Evolutionary conservation across 1,284 basidiomycete species (phyloP).

Genomic region (Ustilago lituana): DNA sequence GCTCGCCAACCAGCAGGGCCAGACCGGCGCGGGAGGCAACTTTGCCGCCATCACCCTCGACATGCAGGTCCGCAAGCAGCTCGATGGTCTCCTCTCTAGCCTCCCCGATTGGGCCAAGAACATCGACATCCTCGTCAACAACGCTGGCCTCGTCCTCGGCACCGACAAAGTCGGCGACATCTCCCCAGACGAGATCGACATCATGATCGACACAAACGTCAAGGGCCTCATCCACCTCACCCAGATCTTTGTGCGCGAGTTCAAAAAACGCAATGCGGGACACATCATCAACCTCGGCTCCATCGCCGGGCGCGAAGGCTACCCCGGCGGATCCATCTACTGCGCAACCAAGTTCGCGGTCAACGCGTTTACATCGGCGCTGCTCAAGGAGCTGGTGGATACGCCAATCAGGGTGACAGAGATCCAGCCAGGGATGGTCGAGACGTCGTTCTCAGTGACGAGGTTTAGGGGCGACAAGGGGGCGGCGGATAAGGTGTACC

Average conservation of each 20-base stretch:
- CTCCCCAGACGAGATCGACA: slow-evolving; percentile 75
- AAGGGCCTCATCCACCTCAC: slow-evolving; percentile 85
- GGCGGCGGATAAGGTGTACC: slow-evolving; percentile 61
- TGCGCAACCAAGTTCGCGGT: slow-evolving; percentile 83
- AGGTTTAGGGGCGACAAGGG: slow-evolving; percentile 54
- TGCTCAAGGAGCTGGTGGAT: slow-evolving; percentile 85
- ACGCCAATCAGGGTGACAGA: slow-evolving; percentile 71
- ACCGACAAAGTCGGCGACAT: slow-evolving; percentile 84
- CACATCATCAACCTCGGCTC: slow-evolving; percentile 97
- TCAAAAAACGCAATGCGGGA: slow-evolving; percentile 85
- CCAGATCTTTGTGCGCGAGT: slow-evolving; percentile 76
- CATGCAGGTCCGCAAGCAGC: slow-evolving; percentile 47
- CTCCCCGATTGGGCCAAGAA: slow-evolving; percentile 62
- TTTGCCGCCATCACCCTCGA: slow-evolving; percentile 59
- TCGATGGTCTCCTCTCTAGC: slow-evolving; percentile 43
- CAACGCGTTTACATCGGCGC: slow-evolving; percentile 82
- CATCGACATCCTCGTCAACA: slow-evolving; percentile 65
- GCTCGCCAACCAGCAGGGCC: slow-evolving; percentile 77
- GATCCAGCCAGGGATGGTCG: slow-evolving; percentile 78
- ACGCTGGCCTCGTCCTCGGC: slow-evolving; percentile 79
- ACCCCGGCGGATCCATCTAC: slow-evolving; percentile 71
- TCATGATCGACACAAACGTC: slow-evolving; percentile 94
- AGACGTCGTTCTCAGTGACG: slow-evolving; percentile 71
- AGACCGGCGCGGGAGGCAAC: slow-evolving; percentile 71
- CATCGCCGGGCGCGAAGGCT: slow-evolving; percentile 88